phyloP scores from a whole-genome alignment of 129 eudicot genomes.

The Dittrichia graveolens region DNA sequence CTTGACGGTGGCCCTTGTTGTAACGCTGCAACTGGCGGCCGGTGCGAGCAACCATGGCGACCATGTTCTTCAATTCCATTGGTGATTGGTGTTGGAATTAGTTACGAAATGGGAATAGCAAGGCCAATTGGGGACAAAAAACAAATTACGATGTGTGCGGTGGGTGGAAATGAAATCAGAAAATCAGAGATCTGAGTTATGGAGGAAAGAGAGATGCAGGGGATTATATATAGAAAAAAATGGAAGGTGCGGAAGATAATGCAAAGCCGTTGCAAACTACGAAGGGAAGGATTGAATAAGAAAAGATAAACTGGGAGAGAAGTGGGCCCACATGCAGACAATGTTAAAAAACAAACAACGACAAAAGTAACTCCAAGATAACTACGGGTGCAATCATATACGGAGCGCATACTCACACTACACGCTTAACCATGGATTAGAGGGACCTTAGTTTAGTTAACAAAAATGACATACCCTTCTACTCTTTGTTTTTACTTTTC shows the following conservation, averaged over 20 bases:
- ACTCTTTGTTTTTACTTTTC: too few species aligned
- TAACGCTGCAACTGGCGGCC: slow-evolving; percentile 86
- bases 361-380: background rate
- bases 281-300: slow-evolving; percentile 6
- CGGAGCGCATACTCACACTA: too few species aligned
- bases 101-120: background rate
- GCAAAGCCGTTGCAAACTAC: slow-evolving; percentile 16
- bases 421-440: too few species aligned
- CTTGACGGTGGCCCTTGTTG: slow-evolving; percentile 65
- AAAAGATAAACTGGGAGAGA: background rate
- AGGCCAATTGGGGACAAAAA: background rate
- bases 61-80: slow-evolving; percentile 67
- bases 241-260: slow-evolving; percentile 3
- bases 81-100: background rate
- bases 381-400: too few species aligned
- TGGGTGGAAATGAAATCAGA: background rate
- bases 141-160: background rate
- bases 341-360: background rate
- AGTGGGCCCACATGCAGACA: slow-evolving; percentile 21
- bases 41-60: slow-evolving; percentile 61
- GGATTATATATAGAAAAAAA: slow-evolving; percentile 12
- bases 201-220: slow-evolving; percentile 8
- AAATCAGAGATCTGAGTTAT: slow-evolving; percentile 18
- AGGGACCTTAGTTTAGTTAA: too few species aligned
- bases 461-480: too few species aligned